Percentiles rank a stretch among this genome's conserved stretches.
phyloP scores from a whole-genome alignment of 2,329 filamentous ascomycete genomes.

The Fusarium hostae region DNA sequence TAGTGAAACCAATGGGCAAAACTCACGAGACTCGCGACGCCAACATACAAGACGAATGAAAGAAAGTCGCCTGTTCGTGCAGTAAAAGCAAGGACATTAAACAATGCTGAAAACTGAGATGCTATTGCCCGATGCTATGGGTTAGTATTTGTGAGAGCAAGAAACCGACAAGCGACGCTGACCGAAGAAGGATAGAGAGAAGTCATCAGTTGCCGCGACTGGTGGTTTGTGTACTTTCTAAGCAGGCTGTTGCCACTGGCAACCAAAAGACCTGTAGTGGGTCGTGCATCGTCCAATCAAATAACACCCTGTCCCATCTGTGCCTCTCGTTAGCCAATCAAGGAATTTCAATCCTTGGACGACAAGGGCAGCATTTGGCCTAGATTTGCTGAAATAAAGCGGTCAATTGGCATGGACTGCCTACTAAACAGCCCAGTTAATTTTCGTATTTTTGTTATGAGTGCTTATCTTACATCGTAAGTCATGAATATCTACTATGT shows the following conservation, averaged over 20 bases:
- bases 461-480: slow-evolving; percentile 16
- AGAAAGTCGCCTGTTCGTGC: slow-evolving; percentile 22
- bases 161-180: slow-evolving; percentile 31
- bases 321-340: slow-evolving; percentile 14
- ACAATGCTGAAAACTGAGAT: slow-evolving; percentile 42
- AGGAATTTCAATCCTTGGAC: not conserved
- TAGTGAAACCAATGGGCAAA: not conserved
- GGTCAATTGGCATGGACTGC: slow-evolving; percentile 1
- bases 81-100: slow-evolving; percentile 40
- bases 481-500: slow-evolving; percentile 11
- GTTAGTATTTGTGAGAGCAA: slow-evolving; percentile 41
- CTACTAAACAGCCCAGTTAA: not conserved
- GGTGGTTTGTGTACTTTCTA: slow-evolving; percentile 52
- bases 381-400: not conserved
- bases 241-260: slow-evolving; percentile 47
- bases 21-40: slow-evolving; percentile 45
- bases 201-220: slow-evolving; percentile 29
- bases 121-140: slow-evolving; percentile 20
- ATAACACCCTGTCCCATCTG: not conserved
- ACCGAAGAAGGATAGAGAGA: slow-evolving; percentile 26
- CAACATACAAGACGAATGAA: slow-evolving; percentile 44
- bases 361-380: not conserved
- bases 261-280: slow-evolving; percentile 30
- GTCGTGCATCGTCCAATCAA: slow-evolving; percentile 16
- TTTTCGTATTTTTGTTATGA: slow-evolving; percentile 14